These are phyloP conservation scores for Camellia sinensis DNA, from an alignment of 148 eudicot genomes.

Conservation along the genomic window DNA sequence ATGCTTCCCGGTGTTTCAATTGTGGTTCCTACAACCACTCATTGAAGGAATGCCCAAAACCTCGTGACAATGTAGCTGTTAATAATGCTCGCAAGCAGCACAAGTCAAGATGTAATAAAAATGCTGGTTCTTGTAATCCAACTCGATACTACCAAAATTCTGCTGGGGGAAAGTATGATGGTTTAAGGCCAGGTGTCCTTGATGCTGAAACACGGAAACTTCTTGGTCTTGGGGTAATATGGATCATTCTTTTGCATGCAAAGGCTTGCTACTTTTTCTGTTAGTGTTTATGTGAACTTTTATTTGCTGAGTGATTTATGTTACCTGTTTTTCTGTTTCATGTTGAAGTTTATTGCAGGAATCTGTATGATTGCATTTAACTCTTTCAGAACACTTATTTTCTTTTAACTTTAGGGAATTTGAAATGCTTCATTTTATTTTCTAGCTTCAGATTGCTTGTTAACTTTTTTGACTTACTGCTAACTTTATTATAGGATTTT, in stretches of 20 bases:
- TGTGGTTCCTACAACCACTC: conserved; percentile 92
- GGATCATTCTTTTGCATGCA: conserved; percentile 10
- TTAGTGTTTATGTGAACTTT: background rate
- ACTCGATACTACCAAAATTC: conserved; percentile 77
- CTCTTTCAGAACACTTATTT: background rate
- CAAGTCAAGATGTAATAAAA: conserved; percentile 67
- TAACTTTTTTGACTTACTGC: background rate
- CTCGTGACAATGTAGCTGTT: conserved; percentile 81
- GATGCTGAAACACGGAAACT: conserved; percentile 77
- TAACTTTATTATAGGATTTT: background rate
- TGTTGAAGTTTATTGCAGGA: background rate
- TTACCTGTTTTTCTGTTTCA: background rate
- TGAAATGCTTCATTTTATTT: conserved; percentile 5
- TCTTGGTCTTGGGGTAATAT: conserved; percentile 85
- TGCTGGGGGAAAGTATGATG: conserved; percentile 80
- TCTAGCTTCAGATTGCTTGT: background rate
- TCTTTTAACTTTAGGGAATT: background rate
- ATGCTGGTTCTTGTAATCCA: conserved; percentile 59
- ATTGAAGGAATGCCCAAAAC: conserved; percentile 82
- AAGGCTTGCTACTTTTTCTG: background rate
- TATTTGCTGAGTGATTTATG: background rate
- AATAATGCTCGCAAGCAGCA: conserved; percentile 84
- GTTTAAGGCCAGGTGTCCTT: conserved; percentile 80
- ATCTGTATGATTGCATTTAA: background rate
- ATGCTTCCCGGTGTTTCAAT: conserved; percentile 92